phyloP scores from a whole-genome alignment of 768 basidiomycete genomes.

The Suillus luteus region DNA sequence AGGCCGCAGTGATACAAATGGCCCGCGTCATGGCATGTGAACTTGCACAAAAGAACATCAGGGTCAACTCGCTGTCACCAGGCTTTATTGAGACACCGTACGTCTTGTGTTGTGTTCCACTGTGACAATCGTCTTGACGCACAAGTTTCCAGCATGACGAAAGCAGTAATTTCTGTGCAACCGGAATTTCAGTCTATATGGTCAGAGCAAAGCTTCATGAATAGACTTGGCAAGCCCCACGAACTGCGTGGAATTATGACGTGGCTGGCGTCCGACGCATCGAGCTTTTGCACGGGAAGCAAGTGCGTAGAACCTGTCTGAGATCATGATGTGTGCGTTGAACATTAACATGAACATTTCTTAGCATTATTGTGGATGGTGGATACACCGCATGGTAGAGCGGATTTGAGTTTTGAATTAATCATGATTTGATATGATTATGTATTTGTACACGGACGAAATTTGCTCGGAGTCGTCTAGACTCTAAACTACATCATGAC shows the following conservation, averaged over 20 bases:
- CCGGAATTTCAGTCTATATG: constrained; percentile 61
- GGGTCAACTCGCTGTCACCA: constrained; percentile 69
- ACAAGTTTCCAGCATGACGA: constrained; percentile 53
- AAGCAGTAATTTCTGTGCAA: constrained; percentile 57
- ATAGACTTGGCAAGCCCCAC: constrained; percentile 62
- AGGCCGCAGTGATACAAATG: constrained; percentile 74
- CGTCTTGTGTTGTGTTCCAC: constrained; percentile 24
- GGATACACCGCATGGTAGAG: constrained; percentile 15
- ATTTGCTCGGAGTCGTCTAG: not conserved
- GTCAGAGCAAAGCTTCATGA: constrained; percentile 63
- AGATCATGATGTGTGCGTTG: not conserved
- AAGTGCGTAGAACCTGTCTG: constrained; percentile 50
- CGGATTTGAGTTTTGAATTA: not conserved
- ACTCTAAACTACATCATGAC: not conserved
- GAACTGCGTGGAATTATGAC: constrained; percentile 64
- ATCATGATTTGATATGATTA: not conserved
- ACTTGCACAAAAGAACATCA: constrained; percentile 58
- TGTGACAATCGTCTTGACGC: not conserved
- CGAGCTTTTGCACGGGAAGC: constrained; percentile 72
- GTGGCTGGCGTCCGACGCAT: constrained; percentile 70
- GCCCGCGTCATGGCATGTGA: constrained; percentile 74
- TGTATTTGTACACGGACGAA: not conserved
- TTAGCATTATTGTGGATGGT: constrained; percentile 15
- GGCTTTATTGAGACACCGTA: constrained; percentile 68
- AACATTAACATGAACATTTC: not conserved